Evolutionary conservation across 495 filamentous ascomycete species (phyloP).

Genomic region (Trichoderma gamsii): DNA sequence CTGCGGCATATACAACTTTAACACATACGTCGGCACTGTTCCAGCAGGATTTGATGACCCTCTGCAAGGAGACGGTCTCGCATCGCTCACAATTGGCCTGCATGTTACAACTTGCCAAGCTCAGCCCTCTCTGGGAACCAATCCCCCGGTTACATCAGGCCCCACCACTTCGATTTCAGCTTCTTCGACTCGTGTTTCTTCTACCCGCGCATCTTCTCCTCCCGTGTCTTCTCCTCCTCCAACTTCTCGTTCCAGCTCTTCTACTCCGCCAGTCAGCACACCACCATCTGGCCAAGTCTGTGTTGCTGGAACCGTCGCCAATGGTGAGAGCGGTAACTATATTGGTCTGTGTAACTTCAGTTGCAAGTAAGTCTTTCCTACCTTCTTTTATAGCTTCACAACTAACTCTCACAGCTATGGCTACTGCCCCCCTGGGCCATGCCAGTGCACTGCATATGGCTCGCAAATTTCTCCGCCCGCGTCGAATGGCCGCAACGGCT

Average conservation of each 20-base stretch:
- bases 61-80: constrained; percentile 33
- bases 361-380: neutral
- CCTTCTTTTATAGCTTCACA: neutral
- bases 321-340: neutral
- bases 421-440: neutral
- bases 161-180: neutral
- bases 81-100: neutral
- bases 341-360: neutral
- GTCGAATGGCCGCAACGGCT: neutral
- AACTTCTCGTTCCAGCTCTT: neutral
- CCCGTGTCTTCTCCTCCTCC: neutral
- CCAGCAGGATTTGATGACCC: constrained; percentile 38
- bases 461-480: neutral
- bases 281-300: neutral
- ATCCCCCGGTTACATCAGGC: neutral
- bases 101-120: constrained; percentile 1
- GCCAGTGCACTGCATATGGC: neutral
- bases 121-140: neutral
- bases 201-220: neutral
- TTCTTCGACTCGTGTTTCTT: neutral
- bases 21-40: constrained; percentile 50
- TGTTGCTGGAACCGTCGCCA: neutral
- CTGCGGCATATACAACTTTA: constrained; percentile 61
- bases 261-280: neutral
- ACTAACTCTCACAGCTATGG: neutral